Evolutionary conservation across 2,329 filamentous ascomycete species (phyloP), one percentile per base, ranked within the genome.

Genomic region (Aspergillus intermedius): DNA sequence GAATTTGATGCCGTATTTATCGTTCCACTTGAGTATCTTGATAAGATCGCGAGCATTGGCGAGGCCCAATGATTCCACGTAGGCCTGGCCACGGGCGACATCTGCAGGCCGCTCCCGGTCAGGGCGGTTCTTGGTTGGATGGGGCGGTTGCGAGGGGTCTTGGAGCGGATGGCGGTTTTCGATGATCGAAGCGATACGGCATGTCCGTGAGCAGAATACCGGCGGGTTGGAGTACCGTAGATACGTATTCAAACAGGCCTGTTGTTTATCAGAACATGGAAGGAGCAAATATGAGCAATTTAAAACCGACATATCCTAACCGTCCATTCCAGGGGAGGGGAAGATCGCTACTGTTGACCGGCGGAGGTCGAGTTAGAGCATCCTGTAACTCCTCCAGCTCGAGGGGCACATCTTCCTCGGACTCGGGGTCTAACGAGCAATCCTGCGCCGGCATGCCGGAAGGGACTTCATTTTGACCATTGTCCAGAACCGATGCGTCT

Each of bases 191-290:
- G 88, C 78, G 53, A 97, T 91, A 25, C 91, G 86, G 63, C 91
- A 96, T 0, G 91, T 96, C 48, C 91, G 81, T 0, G 91, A 96
- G 55, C 84, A 87, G 68, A 96, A 97, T 1, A 97, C 83, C 0
- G 91, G 84, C 6, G 89, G 88, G 53, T 83, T 91, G 1, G 87
- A 83, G 46, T 80, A 79, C 41, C 91, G 85, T 2, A 97, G 77
- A 65, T 96, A 96, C 0, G 91, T 97, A 64, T 95, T 95, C 13
- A 97, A 73, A 62, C 91, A 96, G 9, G 91, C 90, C 87, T 83
- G 37, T 48, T 32, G 44, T 12, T 19, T 17, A 48, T 56, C 6
- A 54, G 41, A 41, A 44, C 17, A 42, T 37, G 13, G 12, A 15
- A 13, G 21, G 15, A 35, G 15, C 13, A 46, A 21, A 44, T 4